Percentiles rank a stretch among this genome's conserved stretches.
These are phyloP conservation scores for Pythium aphanidermatum DNA, from an alignment of 352 stramenopile genomes.

Conservation along the genomic window DNA sequence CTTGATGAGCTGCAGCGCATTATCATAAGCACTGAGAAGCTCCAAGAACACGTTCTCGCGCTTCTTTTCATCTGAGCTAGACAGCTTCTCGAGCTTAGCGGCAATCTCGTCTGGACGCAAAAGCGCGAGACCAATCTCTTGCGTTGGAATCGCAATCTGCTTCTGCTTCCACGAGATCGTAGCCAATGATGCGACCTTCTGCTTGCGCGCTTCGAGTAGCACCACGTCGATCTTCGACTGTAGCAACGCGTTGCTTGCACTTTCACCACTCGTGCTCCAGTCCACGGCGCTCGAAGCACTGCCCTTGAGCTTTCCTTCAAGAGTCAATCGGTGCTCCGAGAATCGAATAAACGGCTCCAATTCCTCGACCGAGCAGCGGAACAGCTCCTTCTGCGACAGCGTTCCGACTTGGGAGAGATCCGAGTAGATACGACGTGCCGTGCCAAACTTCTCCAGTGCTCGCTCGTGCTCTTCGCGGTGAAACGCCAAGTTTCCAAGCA, in stretches of 20 bases:
- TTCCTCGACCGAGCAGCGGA: slow-evolving; percentile 59
- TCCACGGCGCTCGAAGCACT: slow-evolving; percentile 34
- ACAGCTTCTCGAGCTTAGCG: slow-evolving; percentile 46
- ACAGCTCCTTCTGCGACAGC: slow-evolving; percentile 75
- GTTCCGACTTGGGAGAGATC: slow-evolving; percentile 79
- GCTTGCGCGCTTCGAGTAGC: slow-evolving; percentile 74
- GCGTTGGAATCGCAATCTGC: slow-evolving; percentile 57
- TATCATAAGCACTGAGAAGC: slow-evolving; percentile 69
- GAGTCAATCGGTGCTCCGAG: slow-evolving; percentile 68
- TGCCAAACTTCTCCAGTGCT: slow-evolving; percentile 77
- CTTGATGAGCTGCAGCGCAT: slow-evolving; percentile 60
- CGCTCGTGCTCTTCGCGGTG: slow-evolving; percentile 82
- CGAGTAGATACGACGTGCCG: slow-evolving; percentile 77
- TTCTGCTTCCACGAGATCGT: slow-evolving; percentile 80
- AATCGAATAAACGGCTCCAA: slow-evolving; percentile 83
- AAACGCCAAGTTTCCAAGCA: slow-evolving; percentile 84
- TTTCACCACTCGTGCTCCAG: slow-evolving; percentile 52
- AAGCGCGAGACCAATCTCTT: slow-evolving; percentile 64
- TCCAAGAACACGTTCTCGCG: slow-evolving; percentile 64
- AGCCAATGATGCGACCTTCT: slow-evolving; percentile 78
- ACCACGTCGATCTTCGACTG: slow-evolving; percentile 84
- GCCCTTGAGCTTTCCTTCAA: slow-evolving; percentile 45
- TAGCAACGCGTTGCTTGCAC: slow-evolving; percentile 63
- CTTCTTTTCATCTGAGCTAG: slow-evolving; percentile 49
- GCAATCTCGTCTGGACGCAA: slow-evolving; percentile 70